Evolutionary conservation across 495 filamentous ascomycete genomes (phyloP).

Genomic region (Penicillium soppii): DNA sequence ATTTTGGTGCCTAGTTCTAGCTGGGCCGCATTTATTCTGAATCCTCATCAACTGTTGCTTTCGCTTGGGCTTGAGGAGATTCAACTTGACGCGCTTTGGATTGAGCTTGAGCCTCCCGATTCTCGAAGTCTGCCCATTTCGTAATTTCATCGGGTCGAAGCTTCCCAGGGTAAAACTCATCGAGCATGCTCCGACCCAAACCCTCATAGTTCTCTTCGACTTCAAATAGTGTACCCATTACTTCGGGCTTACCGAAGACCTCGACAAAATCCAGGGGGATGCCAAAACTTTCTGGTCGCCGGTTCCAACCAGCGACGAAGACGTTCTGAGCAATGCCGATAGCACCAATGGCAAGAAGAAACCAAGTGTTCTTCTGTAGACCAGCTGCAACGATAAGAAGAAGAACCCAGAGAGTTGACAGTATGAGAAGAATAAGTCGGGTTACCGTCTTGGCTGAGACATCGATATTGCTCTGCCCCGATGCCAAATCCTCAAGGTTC

Average conservation of each 20-base stretch:
- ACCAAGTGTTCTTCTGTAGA: slow-evolving; percentile 39
- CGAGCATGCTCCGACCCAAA: slow-evolving; percentile 29
- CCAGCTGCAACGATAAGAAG: slow-evolving; percentile 40
- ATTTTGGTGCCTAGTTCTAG: too few relatives aligned
- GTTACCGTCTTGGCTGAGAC: too few relatives aligned
- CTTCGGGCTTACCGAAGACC: slow-evolving; percentile 26
- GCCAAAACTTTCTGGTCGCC: slow-evolving; percentile 26
- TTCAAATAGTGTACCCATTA: slow-evolving; percentile 33
- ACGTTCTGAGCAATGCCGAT: slow-evolving; percentile 50
- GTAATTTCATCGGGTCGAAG: too few relatives aligned
- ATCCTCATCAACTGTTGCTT: too few relatives aligned
- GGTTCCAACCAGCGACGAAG: slow-evolving; percentile 33
- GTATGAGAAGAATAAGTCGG: too few relatives aligned
- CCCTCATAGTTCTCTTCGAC: slow-evolving; percentile 28
- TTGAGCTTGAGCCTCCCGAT: too few relatives aligned
- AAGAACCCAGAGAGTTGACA: slow-evolving; percentile 38
- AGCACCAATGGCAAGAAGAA: slow-evolving; percentile 40
- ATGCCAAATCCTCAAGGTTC: slow-evolving; percentile 49
- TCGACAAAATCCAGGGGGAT: slow-evolving; percentile 25
- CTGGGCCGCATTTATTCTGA: too few relatives aligned
- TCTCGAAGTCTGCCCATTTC: too few relatives aligned
- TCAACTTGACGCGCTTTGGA: too few relatives aligned
- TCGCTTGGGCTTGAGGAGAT: too few relatives aligned
- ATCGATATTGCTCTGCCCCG: slow-evolving; percentile 16
- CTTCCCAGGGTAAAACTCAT: slow-evolving; percentile 38